Evolutionary conservation across 169 alveolate genomes (phyloP).

Genomic region (Eimeria maxima): DNA sequence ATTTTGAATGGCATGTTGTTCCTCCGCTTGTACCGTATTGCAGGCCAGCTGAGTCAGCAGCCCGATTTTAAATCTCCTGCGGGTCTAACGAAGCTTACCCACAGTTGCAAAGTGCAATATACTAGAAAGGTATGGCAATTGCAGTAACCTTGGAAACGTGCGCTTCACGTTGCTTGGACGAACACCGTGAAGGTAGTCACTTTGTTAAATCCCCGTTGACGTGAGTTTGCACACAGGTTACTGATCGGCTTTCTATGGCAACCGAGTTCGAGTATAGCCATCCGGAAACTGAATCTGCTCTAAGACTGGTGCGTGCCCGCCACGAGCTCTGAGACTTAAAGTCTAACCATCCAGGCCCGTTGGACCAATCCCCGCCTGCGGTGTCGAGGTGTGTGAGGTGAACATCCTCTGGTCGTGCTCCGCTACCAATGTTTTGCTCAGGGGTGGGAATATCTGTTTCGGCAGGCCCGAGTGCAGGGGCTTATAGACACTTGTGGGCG

Average conservation of each 20-base stretch:
- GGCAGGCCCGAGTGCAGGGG: conserved; percentile 97
- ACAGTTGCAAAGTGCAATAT: conserved; percentile 80
- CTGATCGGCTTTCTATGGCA: conserved; percentile 94
- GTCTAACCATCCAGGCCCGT: neutral
- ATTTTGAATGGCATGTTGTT: neutral
- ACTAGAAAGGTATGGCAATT: conserved; percentile 63
- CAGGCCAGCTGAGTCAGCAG: conserved; percentile 80
- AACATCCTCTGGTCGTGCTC: too few relatives aligned
- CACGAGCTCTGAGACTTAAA: neutral
- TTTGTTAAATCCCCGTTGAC: neutral
- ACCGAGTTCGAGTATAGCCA: conserved; percentile 93
- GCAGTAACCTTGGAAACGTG: neutral
- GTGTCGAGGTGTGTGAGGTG: neutral
- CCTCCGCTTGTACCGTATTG: neutral
- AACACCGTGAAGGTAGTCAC: too few relatives aligned
- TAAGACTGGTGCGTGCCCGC: conserved; percentile 80
- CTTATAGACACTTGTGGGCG: conserved; percentile 93
- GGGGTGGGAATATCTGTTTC: conserved; percentile 95
- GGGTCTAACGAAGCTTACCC: conserved; percentile 73
- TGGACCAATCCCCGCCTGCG: neutral
- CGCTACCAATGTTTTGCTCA: conserved; percentile 67
- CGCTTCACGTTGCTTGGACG: neutral
- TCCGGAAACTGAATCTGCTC: conserved; percentile 89
- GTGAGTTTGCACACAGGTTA: conserved; percentile 79
- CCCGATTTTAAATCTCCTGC: conserved; percentile 89